These are phyloP conservation scores for Amphicarpaea edgeworthii DNA, from an alignment of 306 rosid species.

Conservation along the genomic window DNA sequence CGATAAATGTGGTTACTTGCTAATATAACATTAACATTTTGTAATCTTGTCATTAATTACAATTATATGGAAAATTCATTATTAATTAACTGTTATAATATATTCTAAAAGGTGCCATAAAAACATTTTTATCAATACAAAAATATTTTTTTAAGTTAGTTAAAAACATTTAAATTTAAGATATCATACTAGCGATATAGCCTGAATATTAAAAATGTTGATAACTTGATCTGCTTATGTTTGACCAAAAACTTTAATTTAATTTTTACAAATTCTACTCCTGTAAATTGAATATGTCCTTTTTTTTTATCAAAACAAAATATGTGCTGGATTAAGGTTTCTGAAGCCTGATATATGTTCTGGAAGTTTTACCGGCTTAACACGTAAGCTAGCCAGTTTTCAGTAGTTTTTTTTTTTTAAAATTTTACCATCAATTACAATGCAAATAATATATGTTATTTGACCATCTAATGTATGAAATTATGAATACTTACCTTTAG, in stretches of 20 bases:
- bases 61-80: neutral
- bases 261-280: neutral
- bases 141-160: neutral
- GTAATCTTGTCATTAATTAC: neutral
- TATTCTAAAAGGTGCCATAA: neutral
- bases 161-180: neutral
- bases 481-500: neutral
- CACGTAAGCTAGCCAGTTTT: neutral
- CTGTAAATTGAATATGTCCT: neutral
- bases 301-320: neutral
- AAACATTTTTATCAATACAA: neutral
- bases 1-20: constrained; percentile 24
- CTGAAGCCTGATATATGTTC: neutral
- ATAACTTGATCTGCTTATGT: neutral
- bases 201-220: too few relatives aligned
- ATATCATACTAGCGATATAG: neutral
- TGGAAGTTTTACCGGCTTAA: neutral
- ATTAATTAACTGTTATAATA: neutral
- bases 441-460: neutral
- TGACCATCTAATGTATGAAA: neutral
- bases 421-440: neutral
- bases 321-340: too few relatives aligned
- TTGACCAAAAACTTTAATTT: neutral
- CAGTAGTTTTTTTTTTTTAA: neutral
- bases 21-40: neutral